Evolutionary conservation across 2,329 filamentous ascomycete species (phyloP).

Genomic region (Beauveria bassiana): DNA sequence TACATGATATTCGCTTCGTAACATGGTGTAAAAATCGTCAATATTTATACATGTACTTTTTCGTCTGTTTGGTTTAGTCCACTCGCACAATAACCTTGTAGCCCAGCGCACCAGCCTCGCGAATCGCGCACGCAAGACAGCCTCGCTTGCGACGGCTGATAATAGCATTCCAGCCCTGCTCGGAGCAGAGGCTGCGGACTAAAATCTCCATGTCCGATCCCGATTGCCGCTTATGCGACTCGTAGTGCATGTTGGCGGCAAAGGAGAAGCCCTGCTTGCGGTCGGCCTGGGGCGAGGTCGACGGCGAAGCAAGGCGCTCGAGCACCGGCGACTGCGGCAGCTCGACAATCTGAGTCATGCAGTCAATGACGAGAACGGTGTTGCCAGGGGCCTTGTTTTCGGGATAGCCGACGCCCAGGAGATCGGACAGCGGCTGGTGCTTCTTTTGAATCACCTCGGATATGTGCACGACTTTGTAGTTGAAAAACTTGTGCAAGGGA

Average conservation of each 20-base stretch:
- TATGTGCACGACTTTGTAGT: conserved; percentile 52
- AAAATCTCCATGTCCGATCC: conserved; percentile 63
- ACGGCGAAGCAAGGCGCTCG: conserved; percentile 25
- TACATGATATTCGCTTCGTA: conserved; percentile 3
- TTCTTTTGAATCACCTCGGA: conserved; percentile 45
- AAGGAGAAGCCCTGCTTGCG: conserved; percentile 33
- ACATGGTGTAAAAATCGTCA: background rate
- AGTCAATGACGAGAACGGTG: conserved; percentile 53
- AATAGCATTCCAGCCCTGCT: conserved; percentile 66
- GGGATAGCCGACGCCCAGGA: conserved; percentile 31
- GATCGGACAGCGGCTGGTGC: conserved; percentile 37
- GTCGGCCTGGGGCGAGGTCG: conserved; percentile 22
- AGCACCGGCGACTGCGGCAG: conserved; percentile 42
- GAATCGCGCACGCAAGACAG: conserved; percentile 65
- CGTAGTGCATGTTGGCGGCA: conserved; percentile 46
- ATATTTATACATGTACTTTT: background rate
- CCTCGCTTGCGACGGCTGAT: conserved; percentile 60
- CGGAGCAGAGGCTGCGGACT: conserved; percentile 64
- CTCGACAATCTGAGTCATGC: conserved; percentile 46
- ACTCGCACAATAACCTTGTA: conserved; percentile 61
- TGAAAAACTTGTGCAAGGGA: conserved; percentile 55
- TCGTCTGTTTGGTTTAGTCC: conserved; percentile 27
- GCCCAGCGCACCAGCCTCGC: conserved; percentile 64
- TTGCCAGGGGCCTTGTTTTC: conserved; percentile 23
- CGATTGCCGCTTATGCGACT: conserved; percentile 49